phyloP scores from a whole-genome alignment of 1,284 basidiomycete species.

The Ganoderma resinaceum region DNA sequence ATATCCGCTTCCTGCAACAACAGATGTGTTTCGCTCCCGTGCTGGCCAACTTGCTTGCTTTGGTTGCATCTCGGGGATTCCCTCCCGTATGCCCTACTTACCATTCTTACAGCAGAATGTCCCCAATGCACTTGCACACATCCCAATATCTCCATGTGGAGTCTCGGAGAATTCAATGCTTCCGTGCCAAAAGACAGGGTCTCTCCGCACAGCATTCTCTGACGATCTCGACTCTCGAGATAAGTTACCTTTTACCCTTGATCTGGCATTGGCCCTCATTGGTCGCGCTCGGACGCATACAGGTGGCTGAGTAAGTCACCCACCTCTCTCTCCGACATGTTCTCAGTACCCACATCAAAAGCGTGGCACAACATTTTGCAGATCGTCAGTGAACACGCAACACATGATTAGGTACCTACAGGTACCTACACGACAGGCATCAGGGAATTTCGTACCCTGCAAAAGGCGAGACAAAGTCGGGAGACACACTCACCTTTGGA shows the following conservation, averaged over 20 bases:
- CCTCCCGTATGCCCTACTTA: no score
- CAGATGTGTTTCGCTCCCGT: background rate
- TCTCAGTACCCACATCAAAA: background rate
- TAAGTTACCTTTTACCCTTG: background rate
- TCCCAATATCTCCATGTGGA: background rate
- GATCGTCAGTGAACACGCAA: background rate
- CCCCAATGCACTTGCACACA: no score
- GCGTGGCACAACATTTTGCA: background rate
- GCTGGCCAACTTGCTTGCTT: no score
- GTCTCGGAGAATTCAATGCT: background rate
- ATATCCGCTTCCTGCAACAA: background rate
- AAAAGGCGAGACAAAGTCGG: no score
- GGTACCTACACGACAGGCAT: no score
- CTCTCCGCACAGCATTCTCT: background rate
- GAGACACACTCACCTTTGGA: no score
- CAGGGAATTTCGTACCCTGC: no score
- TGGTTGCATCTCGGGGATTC: no score
- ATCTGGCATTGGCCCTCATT: background rate
- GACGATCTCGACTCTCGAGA: background rate
- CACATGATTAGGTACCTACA: background rate
- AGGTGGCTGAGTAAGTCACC: background rate
- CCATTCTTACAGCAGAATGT: no score
- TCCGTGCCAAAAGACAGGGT: background rate
- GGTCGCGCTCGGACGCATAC: no score
- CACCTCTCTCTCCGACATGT: background rate